These are phyloP conservation scores for Lasiodiplodia sp. DNA, from an alignment of 2,329 filamentous ascomycete species.

Conservation along the genomic window DNA sequence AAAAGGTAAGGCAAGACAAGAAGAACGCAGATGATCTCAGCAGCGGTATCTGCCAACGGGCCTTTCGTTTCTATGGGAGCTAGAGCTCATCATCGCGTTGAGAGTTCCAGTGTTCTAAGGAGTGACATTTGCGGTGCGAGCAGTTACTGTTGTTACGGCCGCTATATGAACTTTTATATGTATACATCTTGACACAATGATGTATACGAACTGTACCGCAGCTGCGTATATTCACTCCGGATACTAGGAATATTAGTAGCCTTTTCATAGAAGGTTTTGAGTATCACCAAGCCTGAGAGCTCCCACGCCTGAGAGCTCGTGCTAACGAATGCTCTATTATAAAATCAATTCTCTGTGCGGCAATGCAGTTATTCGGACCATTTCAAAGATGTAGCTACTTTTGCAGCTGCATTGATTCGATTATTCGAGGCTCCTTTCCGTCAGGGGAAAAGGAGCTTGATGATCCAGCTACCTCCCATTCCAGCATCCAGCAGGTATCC, in stretches of 20 bases:
- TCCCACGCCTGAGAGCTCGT: neutral
- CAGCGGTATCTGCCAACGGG: no score
- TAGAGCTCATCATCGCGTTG: no score
- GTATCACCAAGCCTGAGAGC: neutral
- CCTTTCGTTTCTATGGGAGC: no score
- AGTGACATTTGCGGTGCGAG: no score
- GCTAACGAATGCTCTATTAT: neutral
- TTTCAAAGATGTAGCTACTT: constrained; percentile 5
- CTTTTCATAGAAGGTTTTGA: neutral
- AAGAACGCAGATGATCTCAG: no score
- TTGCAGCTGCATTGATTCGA: constrained; percentile 1
- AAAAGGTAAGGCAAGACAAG: no score
- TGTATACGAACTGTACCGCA: neutral
- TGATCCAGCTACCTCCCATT: neutral
- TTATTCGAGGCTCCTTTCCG: neutral
- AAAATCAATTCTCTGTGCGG: neutral
- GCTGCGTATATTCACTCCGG: neutral
- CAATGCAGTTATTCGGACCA: neutral
- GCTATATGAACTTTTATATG: neutral
- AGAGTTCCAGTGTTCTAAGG: no score
- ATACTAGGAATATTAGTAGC: neutral
- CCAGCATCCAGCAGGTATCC: constrained; percentile 18
- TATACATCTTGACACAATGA: neutral
- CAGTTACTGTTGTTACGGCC: no score
- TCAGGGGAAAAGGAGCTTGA: neutral